phyloP scores from a whole-genome alignment of 495 filamentous ascomycete species.

The Aspergillus campestris region DNA sequence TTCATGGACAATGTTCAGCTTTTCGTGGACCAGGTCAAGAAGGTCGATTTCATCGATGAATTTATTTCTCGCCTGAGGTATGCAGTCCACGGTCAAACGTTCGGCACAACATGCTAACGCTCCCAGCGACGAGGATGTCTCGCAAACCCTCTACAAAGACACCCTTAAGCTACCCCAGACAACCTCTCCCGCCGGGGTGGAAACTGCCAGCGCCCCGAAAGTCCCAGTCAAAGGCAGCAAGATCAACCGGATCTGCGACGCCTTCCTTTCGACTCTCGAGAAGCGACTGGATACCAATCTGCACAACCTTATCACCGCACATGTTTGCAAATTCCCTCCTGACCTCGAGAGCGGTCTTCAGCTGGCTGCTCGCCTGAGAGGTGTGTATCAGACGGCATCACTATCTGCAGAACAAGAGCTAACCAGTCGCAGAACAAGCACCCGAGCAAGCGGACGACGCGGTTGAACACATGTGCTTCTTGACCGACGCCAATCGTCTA shows the following conservation, averaged over 20 bases:
- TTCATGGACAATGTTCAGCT: conserved; percentile 67
- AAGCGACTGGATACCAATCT: conserved; percentile 58
- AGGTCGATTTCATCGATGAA: conserved; percentile 77
- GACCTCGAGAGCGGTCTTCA: conserved; percentile 77
- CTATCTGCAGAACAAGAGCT: conserved; percentile 5
- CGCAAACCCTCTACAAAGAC: conserved; percentile 86
- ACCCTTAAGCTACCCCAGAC: conserved; percentile 43
- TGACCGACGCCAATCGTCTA: conserved; percentile 86
- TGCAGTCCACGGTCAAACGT: conserved; percentile 11
- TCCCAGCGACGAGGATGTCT: conserved; percentile 81
- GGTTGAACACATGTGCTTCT: conserved; percentile 92
- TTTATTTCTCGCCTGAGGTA: conserved; percentile 86
- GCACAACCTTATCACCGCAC: conserved; percentile 88
- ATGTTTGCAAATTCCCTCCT: conserved; percentile 87
- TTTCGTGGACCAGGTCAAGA: conserved; percentile 82
- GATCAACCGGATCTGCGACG: conserved; percentile 83
- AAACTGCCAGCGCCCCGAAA: conserved; percentile 1
- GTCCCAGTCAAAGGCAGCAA: conserved; percentile 43
- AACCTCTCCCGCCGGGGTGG: conserved; percentile 4
- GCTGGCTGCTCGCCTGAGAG: conserved; percentile 67
- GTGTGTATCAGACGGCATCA: conserved; percentile 21
- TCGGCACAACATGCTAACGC: conserved; percentile 9
- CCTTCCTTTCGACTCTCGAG: conserved; percentile 61
- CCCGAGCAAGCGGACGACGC: conserved; percentile 68
- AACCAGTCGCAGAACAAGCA: conserved; percentile 41